Evolutionary conservation across 192 early-diverging fungal species (phyloP).

Genomic region (Pilaira anomala): DNA sequence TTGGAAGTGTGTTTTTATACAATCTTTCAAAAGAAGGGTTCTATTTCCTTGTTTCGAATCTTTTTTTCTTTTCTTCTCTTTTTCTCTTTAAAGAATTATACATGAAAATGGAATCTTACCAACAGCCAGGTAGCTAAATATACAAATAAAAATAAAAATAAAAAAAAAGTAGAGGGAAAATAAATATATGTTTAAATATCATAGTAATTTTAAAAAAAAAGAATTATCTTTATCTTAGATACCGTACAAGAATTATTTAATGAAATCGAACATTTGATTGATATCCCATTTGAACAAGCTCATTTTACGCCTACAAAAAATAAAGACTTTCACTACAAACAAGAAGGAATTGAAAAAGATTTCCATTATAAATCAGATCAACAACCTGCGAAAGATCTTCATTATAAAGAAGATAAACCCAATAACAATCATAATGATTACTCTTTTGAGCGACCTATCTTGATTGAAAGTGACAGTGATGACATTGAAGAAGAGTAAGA

Average conservation of each 20-base stretch:
- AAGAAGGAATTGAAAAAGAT: no score
- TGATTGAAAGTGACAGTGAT: slow-evolving; percentile 17
- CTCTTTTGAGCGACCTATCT: slow-evolving; percentile 8
- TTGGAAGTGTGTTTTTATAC: slow-evolving; percentile 10
- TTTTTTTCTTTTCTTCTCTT: background rate
- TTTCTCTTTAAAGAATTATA: background rate
- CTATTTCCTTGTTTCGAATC: background rate
- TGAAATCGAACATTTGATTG: slow-evolving; percentile 9
- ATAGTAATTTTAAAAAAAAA: background rate
- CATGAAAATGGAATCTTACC: background rate
- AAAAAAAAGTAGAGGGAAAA: no score
- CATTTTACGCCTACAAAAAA: no score
- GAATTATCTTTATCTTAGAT: background rate
- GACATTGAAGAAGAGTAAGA: background rate
- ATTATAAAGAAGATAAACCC: no score
- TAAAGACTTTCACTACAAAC: no score
- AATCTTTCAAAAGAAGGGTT: background rate
- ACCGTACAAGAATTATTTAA: background rate
- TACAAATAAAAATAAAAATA: background rate
- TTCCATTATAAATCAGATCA: no score
- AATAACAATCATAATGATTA: background rate
- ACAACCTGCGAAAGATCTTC: no score
- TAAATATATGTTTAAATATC: background rate
- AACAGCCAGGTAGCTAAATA: background rate
- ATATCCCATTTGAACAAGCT: background rate